Base-by-base conservation (phyloP, 73 alveolate species). In the Uronychia setigera region DNA sequence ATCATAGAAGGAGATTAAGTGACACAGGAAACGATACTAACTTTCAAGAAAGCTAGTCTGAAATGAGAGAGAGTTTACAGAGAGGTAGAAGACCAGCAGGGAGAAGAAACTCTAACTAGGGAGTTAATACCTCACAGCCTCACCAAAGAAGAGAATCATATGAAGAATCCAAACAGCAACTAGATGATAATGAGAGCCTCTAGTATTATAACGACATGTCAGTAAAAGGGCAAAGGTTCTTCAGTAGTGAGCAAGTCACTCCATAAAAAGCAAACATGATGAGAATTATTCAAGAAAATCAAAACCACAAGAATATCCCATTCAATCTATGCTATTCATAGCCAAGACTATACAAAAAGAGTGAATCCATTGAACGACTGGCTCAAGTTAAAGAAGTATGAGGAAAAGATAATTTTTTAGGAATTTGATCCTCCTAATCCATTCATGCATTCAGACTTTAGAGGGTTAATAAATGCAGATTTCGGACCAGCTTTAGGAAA, bases 341-440 rank as follows among this genome's bases (percentile, higher is more conserved):
- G 32, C 60, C 31, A 83, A 76, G 79, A 29, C 84, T 35, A 26
- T 58, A 29, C 27, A 76, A 1, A 32, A 79, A 32, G 35, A 59
- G 14, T 11, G 27, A 11, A 25, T 29, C 34, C 1, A 33, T 30
- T 11, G 35, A 11, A 27, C 27, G 32, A 31, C 82, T 13, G 13
- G 32, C 75, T 58, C 75, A 32, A 30, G 67, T 27, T 29, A 85
- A 31, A 76, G 91, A 26, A 32, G 81, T 29, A 74, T 13, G 32
- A 57, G 1, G 80, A 80, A 1, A 26, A 58, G 77, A 80, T 80
- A 29, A 85, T 74, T 46, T n/a, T n/a, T n/a, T 76, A 85, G 81
- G 85, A 85, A 32, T 85, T 28, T 78, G 85, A 85, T 29, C 74
- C 91, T 29, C 67, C 74, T 5, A 85, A 85, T 33, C 33, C 77